Evolutionary conservation across 2,329 filamentous ascomycete species (phyloP), one percentile per base, ranked within the genome.

Genomic region (Diaporthe citri): DNA sequence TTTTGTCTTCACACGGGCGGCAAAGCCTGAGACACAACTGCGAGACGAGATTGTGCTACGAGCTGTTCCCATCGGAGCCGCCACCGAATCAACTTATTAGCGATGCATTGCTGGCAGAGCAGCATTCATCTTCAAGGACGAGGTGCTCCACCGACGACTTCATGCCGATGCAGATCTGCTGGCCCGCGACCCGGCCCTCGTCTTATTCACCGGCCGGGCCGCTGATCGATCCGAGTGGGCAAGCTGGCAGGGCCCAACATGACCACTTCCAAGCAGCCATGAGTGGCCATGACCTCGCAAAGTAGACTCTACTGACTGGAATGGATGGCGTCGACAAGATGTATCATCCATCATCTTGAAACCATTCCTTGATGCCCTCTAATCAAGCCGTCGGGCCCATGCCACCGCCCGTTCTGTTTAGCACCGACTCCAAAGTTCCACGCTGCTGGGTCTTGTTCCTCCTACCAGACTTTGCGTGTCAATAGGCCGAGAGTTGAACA

Each of bases 81-180:
- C 59, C 39, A 64, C 41, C 10, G 15, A 31, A 31, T 64, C 60
- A 6, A 34, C 41, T 46, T 22, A 15, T 7, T 22, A 48, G 41
- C 13, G 28, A 34, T 34, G 13, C 28, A 28, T 34, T 34, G 5
- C 28, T n/a, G 43, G 41, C 60, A 51, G 43, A 51, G 43, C 41
- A 67, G 48, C 64, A 39, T 20, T 1, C 31, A 31, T 28, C 25
- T 43, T 43, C n/a, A 20, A 52, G 22, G 62, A n/a, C 28, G 51
- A 9, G 22, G 20, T 51, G 22, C 62, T 34, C 31, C 28, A 36
- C 43, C 12, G 28, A 66, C 28, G 3, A 36, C 31, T 25, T 39
- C 46, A 48, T 67, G 64, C 34, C 64, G 34, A 52, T 67, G 31
- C 64, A 67, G 46, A 46, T 39, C 64, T 52, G 25, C 12, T 52